phyloP scores from a whole-genome alignment of 2,329 filamentous ascomycete genomes.

The Pseudovirgaria hyperparasitica region DNA sequence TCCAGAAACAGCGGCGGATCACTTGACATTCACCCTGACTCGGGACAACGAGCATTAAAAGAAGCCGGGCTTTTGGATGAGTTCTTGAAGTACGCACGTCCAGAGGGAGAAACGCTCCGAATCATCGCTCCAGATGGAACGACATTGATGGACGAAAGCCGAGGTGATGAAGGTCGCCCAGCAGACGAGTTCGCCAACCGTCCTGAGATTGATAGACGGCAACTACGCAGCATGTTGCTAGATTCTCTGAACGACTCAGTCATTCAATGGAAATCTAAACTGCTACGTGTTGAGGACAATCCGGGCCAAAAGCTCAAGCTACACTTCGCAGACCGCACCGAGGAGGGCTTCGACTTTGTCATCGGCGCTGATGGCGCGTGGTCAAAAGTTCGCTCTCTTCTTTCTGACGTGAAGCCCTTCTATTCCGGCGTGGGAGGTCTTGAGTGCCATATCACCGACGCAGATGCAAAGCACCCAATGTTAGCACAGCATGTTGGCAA shows the following conservation, averaged over 20 bases:
- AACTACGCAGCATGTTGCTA: slow-evolving; percentile 4
- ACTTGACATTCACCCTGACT: slow-evolving; percentile 22
- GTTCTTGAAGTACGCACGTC: slow-evolving; percentile 18
- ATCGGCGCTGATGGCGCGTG: slow-evolving; percentile 34
- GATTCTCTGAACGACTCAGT: slow-evolving; percentile 11
- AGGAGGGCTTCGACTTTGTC: slow-evolving; percentile 27
- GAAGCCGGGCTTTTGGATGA: slow-evolving; percentile 18
- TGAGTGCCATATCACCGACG: slow-evolving; percentile 30
- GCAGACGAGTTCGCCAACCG: slow-evolving; percentile 10
- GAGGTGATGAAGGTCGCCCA: slow-evolving; percentile 10
- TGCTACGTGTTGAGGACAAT: slow-evolving; percentile 21
- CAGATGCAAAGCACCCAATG: slow-evolving; percentile 28
- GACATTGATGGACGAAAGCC: slow-evolving; percentile 8
- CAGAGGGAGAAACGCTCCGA: slow-evolving; percentile 25
- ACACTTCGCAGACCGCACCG: slow-evolving; percentile 13
- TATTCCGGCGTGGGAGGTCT: slow-evolving; percentile 32
- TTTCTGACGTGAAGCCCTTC: slow-evolving; percentile 25
- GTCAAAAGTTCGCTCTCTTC: slow-evolving; percentile 17
- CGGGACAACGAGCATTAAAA: slow-evolving; percentile 19
- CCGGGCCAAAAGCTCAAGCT: slow-evolving; percentile 7
- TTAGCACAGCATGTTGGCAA: slow-evolving; percentile 32
- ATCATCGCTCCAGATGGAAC: slow-evolving; percentile 20
- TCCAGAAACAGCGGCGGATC: slow-evolving; percentile 22
- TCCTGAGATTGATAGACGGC: slow-evolving; percentile 7
- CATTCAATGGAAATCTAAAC: slow-evolving; percentile 29